Evolutionary conservation across 148 eudicot species (phyloP), one percentile per base, ranked within the genome.

Genomic region (Rhododendron williamsianum): DNA sequence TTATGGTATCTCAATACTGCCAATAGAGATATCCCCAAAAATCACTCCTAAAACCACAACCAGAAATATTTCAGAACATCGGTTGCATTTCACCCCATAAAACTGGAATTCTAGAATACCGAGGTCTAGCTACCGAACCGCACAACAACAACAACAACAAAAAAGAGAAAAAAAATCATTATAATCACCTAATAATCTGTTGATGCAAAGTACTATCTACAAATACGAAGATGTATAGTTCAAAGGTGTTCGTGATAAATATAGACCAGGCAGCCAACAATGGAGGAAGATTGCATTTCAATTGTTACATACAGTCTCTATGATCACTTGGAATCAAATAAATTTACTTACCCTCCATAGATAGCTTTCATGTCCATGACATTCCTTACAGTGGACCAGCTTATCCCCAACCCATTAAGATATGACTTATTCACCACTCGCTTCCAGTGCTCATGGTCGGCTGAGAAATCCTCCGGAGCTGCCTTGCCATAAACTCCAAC

Each of bases 321-420:
- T 25, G 30, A 12, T 43, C 67, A 10, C 25, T 33, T 25, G 21
- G 51, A 73, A 19, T 71, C 48, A 36, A 56, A 23, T 76, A 65
- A 36, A 27, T 38, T 27, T 73, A 77, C 89, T 88, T 90, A 94
- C 97, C 97, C 97, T 90, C 97, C 97, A 85, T 94, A 94, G 58
- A 90, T 78, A 86, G 97, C 94, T 82, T 87, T 92, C 97, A 93
- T 94, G 90, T 94, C 97, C 97, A 94, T 94, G 84, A 92, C 92
- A 87, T 94, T 94, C 88, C 97, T 92, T 73, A 94, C 91, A 9
- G 89, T 81, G 85, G 93, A 86, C 97, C 95, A 94, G 80, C 86
- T 89, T 16, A 94, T 90, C 88, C 95, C 97, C 88, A 94, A 80
- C 46, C 92, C 95, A 87, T 88, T 87, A 87, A 93, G 16, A 89